Evolutionary conservation across 495 filamentous ascomycete species (phyloP).

Genomic region (Penicillium waksmanii): DNA sequence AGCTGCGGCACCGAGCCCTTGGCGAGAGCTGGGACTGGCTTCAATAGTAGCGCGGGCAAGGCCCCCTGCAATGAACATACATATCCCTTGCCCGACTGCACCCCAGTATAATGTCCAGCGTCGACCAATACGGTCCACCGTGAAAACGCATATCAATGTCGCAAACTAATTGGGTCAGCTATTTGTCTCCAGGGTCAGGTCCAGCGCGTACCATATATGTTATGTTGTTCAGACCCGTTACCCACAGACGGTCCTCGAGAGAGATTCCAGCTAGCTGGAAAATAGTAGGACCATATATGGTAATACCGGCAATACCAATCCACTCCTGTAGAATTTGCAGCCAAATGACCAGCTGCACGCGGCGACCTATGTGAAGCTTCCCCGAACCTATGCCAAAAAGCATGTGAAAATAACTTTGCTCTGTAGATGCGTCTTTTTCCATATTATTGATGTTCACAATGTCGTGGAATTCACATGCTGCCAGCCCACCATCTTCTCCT

Average conservation of each 20-base stretch:
- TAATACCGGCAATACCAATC: slow-evolving; percentile 34
- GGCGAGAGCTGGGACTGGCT: slow-evolving; percentile 28
- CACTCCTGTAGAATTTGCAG: slow-evolving; percentile 36
- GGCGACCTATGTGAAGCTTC: slow-evolving; percentile 32
- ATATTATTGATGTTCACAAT: slow-evolving; percentile 6
- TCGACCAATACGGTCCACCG: slow-evolving; percentile 60
- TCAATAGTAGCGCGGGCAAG: slow-evolving; percentile 40
- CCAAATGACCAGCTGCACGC: slow-evolving; percentile 38
- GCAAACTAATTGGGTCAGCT: slow-evolving; percentile 22
- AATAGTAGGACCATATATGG: slow-evolving; percentile 27
- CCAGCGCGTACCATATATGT: slow-evolving; percentile 38
- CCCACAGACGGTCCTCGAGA: slow-evolving; percentile 37
- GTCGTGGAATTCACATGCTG: neutral
- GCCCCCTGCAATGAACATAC: slow-evolving; percentile 48
- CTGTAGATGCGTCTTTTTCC: slow-evolving; percentile 21
- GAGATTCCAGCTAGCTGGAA: slow-evolving; percentile 27
- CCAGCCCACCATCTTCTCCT: neutral
- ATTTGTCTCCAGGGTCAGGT: no score
- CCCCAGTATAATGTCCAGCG: slow-evolving; percentile 65
- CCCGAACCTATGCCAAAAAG: slow-evolving; percentile 32
- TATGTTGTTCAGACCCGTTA: slow-evolving; percentile 58
- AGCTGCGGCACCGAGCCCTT: slow-evolving; percentile 49
- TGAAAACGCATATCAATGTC: slow-evolving; percentile 58
- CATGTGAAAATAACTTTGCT: slow-evolving; percentile 32
- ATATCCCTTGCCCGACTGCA: slow-evolving; percentile 54